Base-by-base conservation (phyloP, 1,284 basidiomycete genomes). In the Pseudozyma hubeiensis region DNA sequence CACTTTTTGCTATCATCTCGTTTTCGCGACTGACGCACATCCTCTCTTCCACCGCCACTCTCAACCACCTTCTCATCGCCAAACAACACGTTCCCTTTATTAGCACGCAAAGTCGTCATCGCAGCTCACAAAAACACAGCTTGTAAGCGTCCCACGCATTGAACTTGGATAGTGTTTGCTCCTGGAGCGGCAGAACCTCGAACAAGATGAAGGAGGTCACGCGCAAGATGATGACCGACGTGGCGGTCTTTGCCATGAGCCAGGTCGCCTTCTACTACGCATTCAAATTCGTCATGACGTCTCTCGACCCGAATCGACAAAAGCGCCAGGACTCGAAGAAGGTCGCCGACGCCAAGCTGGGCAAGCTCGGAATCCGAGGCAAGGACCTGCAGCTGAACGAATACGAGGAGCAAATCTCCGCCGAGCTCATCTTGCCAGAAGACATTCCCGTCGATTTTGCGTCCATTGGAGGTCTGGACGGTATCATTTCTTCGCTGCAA, bases 381-480 rank as follows among this genome's bases (percentile, higher is more conserved):
- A 56, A 67, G 37, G 67, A 64, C 17, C 56, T 82, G 7, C 55
- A 81, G 52, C 60, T 84, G 47, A 84, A 79, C 53, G 81, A 84
- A 49, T 79, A 83, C 64, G 82, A 83, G 53, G 82, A 89, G 82
- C 90, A 85, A 29, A 87, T 88, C 49, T 87, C 87, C 9, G 85
- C 85, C 44, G 87, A 88, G 74, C 86, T 88, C 55, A 86, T 88
- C 66, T 85, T 87, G 11, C 85, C 87, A 16, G 79, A 84, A n/a
- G 85, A 86, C 49, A 87, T 88, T 56, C 85, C 85, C 35, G 86
- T 87, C 31, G 86, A 86, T 34, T 88, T 88, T 55, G 86, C 86
- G 51, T 89, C 84, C 87, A 91, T 99, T 64, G 97, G 96, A n/a
- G 97, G 97, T 7, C 88, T 99, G 30, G 97, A 99, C 53, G 87